Evolutionary conservation across 2,329 filamentous ascomycete genomes (phyloP).

Genomic region (Fusarium sambucinum): DNA sequence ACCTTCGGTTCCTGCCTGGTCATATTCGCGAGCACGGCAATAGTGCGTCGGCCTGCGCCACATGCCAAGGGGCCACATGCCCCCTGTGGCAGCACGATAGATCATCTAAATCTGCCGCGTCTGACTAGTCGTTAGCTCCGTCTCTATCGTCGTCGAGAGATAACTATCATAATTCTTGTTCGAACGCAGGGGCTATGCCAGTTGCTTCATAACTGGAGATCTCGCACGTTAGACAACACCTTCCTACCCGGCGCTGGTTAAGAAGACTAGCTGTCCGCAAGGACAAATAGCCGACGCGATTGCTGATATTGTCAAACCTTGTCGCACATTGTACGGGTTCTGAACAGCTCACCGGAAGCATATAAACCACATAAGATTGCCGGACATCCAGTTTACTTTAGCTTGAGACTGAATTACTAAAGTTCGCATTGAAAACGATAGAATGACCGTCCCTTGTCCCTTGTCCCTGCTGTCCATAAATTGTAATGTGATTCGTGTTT

Average conservation of each 20-base stretch:
- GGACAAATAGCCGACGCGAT: not conserved
- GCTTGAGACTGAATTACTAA: constrained; percentile 18
- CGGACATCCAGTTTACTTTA: constrained; percentile 16
- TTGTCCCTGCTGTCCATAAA: not conserved
- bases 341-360: constrained; percentile 10
- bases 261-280: not conserved
- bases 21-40: constrained; percentile 4
- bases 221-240: not conserved
- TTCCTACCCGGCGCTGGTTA: not conserved
- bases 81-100: not conserved
- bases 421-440: constrained; percentile 7
- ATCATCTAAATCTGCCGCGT: not conserved
- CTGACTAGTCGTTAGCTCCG: not conserved
- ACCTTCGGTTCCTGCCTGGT: constrained; percentile 4
- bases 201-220: not conserved
- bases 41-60: not conserved
- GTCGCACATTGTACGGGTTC: constrained; percentile 1
- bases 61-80: not conserved
- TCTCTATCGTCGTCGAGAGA: not conserved
- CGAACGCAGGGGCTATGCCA: not conserved
- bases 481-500: not conserved
- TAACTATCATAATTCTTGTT: not conserved
- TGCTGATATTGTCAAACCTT: not conserved
- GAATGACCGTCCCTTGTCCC: not conserved
- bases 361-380: constrained; percentile 7